Base-by-base conservation (phyloP, 1,284 basidiomycete species). In the Sporisorium iseilematis-ciliati region DNA sequence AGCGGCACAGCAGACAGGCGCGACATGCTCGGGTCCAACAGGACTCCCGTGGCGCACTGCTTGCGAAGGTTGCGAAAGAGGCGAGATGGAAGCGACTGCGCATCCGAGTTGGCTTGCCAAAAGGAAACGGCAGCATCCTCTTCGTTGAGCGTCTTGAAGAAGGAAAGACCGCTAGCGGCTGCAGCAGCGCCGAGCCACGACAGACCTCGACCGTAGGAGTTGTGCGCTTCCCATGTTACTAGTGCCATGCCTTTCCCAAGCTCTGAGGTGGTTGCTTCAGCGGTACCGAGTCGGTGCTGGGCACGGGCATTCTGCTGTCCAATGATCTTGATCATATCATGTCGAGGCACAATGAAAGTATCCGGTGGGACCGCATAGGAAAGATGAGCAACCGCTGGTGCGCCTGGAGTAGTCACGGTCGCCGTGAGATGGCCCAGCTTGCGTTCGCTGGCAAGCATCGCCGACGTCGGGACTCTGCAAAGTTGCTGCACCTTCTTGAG, bases 151-250 rank as follows among this genome's bases (percentile, higher is more conserved):
- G 60, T 53, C 57, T 66, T 66, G 8, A 49, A 42, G 31, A 63
- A 60, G n/a, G 67, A 70, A 2, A 76, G 50, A 4, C 73, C 73
- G 26, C 68, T 71, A 2, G 74, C 74, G 7, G 74, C 69, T 23
- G 69, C 74, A 11, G 69, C 69, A 2, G 54, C 65, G 18, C 74
- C 74, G 4, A 77, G 60, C 74, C 74, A 77, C 5, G 69, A 72
- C 14, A 72, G 58, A 8, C 69, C 64, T 52, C 70, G 61, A 29
- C 65, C 74, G 23, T 63, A 67, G 16, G 69, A 60, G 43, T 72
- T 57, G 40, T 67, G 71, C 14, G 58, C 57, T 55, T 77, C 71
- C 75, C 75, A 77, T 4, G 65, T 58, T 7, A 74, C 63, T 14
- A 77, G 33, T 1, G 63, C 64, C 62, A 77, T 31, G 21, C 75